phyloP scores from a whole-genome alignment of 768 basidiomycete genomes.

The Suillus lakei region DNA sequence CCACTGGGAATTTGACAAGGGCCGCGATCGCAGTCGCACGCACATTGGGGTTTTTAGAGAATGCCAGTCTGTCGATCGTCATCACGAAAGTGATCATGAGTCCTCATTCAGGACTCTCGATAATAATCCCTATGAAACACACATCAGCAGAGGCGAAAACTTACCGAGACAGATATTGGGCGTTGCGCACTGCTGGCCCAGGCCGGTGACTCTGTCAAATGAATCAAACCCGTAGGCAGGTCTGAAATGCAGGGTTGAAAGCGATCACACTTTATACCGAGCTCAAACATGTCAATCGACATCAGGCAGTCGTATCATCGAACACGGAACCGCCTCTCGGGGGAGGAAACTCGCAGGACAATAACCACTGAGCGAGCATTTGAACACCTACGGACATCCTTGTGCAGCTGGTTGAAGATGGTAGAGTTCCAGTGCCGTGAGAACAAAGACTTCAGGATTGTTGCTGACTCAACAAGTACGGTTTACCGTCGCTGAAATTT shows the following conservation, averaged over 20 bases:
- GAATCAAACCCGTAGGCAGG: too few species aligned
- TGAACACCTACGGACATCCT: not conserved
- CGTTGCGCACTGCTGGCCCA: not conserved
- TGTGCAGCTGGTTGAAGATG: not conserved
- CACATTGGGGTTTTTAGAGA: not conserved
- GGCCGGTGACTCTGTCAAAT: not conserved
- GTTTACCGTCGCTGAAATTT: not conserved
- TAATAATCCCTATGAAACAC: too few species aligned
- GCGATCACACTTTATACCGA: not conserved
- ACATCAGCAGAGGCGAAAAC: not conserved
- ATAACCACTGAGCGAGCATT: too few species aligned
- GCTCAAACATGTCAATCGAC: not conserved
- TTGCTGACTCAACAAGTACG: not conserved
- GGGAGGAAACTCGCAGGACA: too few species aligned
- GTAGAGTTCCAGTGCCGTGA: not conserved
- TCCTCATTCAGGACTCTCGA: not conserved
- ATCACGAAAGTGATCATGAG: not conserved
- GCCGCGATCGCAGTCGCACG: conserved; percentile 10
- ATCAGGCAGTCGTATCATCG: not conserved
- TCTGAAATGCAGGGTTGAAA: too few species aligned
- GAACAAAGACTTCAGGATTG: not conserved
- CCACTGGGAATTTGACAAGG: not conserved
- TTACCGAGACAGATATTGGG: not conserved
- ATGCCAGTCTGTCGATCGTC: conserved; percentile 1
- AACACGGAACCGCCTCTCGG: too few species aligned